Evolutionary conservation across 768 basidiomycete genomes (phyloP).

Genomic region (Rubroboletus pulcherrimus): DNA sequence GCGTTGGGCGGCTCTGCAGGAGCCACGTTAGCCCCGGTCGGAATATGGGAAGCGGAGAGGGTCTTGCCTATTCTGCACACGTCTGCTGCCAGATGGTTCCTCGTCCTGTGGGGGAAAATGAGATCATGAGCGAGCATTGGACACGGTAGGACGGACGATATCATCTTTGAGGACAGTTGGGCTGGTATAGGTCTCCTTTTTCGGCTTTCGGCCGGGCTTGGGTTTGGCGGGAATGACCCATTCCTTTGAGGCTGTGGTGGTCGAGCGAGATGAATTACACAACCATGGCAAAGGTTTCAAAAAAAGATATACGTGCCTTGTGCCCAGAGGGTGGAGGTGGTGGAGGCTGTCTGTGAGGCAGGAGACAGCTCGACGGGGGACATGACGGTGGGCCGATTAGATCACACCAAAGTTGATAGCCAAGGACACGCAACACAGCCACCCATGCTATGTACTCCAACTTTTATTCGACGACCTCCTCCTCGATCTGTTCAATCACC

Average conservation of each 20-base stretch:
- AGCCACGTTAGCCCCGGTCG: conserved; percentile 6
- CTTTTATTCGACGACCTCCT: conserved; percentile 56
- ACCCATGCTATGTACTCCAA: background rate
- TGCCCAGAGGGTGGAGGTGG: conserved; percentile 69
- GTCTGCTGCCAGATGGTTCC: conserved; percentile 56
- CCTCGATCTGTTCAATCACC: conserved; percentile 88
- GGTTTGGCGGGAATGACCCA: conserved; percentile 87
- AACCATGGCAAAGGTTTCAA: background rate
- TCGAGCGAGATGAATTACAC: background rate
- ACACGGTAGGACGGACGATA: conserved; percentile 41
- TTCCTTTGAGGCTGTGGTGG: conserved; percentile 69
- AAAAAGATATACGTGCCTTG: conserved; percentile 46
- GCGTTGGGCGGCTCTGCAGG: conserved; percentile 76
- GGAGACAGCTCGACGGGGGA: conserved; percentile 29
- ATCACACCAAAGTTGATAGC: conserved; percentile 1
- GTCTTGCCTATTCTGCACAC: conserved; percentile 70
- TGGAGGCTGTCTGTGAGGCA: conserved; percentile 28
- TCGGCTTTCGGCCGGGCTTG: conserved; percentile 85
- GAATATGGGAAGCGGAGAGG: background rate
- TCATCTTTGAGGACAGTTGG: conserved; percentile 36
- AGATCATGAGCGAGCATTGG: conserved; percentile 1
- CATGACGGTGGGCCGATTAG: conserved; percentile 27
- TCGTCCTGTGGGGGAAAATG: conserved; percentile 27
- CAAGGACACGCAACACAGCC: conserved; percentile 19
- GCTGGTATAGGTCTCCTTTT: conserved; percentile 49